These are phyloP conservation scores for Talaromyces adpressus DNA, from an alignment of 495 filamentous ascomycete genomes.

Conservation along the genomic window DNA sequence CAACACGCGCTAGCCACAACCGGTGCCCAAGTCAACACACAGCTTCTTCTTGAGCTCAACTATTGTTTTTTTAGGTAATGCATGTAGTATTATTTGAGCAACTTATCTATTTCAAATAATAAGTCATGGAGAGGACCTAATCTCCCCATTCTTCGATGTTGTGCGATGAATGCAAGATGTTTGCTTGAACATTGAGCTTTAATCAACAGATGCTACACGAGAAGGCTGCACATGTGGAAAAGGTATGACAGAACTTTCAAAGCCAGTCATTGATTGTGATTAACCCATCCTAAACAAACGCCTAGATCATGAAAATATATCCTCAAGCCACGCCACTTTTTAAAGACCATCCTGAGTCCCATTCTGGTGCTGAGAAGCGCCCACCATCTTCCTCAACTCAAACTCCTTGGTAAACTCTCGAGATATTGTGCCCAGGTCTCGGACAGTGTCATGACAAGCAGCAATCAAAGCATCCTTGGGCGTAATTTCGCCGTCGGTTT, in stretches of 20 bases:
- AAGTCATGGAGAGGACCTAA: not conserved
- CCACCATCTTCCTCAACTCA: conserved; percentile 85
- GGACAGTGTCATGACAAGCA: conserved; percentile 70
- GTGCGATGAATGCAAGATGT: not conserved
- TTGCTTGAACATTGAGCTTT: not conserved
- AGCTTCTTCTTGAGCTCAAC: not conserved
- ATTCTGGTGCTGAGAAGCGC: conserved; percentile 42
- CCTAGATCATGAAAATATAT: not conserved
- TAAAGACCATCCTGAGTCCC: conserved; percentile 19
- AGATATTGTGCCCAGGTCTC: conserved; percentile 64
- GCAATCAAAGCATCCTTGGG: conserved; percentile 81
- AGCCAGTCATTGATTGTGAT: not conserved
- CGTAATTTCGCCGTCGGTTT: conserved; percentile 81
- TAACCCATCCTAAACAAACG: not conserved
- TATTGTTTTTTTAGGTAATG: not conserved
- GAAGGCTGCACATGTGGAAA: not conserved
- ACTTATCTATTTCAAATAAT: not conserved
- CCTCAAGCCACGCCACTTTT: not conserved
- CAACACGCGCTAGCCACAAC: not conserved
- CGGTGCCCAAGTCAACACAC: not conserved
- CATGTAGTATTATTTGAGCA: not conserved
- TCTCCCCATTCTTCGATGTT: not conserved
- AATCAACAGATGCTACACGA: not conserved
- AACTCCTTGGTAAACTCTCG: conserved; percentile 93
- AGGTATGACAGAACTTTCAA: not conserved